A percentile compares a stretch with the other conserved stretches of the same genome.
phyloP scores from a whole-genome alignment of 2,329 filamentous ascomycete genomes.

The Dothistroma septosporum region DNA sequence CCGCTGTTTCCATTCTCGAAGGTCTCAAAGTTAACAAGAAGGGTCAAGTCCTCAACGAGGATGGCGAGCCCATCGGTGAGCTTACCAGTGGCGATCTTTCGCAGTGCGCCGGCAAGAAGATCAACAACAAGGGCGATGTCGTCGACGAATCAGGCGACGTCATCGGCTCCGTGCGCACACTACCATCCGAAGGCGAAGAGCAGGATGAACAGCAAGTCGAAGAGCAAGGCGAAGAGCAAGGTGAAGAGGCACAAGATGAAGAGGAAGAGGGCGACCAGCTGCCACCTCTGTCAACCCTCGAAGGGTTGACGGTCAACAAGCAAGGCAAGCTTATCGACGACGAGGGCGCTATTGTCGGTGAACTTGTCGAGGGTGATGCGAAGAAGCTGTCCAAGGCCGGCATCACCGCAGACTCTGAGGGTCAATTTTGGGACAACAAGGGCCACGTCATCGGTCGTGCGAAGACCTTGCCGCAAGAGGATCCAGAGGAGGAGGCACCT shows the following conservation, averaged over 20 bases:
- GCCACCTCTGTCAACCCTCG: constrained; percentile 48
- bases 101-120: constrained; percentile 61
- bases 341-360: constrained; percentile 46
- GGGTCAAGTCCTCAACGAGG: constrained; percentile 50
- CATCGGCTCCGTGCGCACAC: constrained; percentile 54
- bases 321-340: constrained; percentile 48
- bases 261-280: constrained; percentile 36
- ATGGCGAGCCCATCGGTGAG: constrained; percentile 52
- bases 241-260: constrained; percentile 29
- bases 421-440: constrained; percentile 53
- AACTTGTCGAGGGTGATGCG: constrained; percentile 49
- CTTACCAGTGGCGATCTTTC: constrained; percentile 55
- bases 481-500: constrained; percentile 46
- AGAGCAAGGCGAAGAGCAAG: constrained; percentile 28
- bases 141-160: constrained; percentile 59
- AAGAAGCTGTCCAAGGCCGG: constrained; percentile 52
- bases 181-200: constrained; percentile 39
- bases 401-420: constrained; percentile 43
- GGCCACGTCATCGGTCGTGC: constrained; percentile 50
- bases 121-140: constrained; percentile 61
- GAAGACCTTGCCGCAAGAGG: constrained; percentile 45
- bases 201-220: constrained; percentile 33
- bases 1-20: constrained; percentile 45
- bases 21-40: constrained; percentile 58
- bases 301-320: constrained; percentile 50